Conservation (phyloP, 345 rosid species). For the Dipteronia sinensis region DNA sequence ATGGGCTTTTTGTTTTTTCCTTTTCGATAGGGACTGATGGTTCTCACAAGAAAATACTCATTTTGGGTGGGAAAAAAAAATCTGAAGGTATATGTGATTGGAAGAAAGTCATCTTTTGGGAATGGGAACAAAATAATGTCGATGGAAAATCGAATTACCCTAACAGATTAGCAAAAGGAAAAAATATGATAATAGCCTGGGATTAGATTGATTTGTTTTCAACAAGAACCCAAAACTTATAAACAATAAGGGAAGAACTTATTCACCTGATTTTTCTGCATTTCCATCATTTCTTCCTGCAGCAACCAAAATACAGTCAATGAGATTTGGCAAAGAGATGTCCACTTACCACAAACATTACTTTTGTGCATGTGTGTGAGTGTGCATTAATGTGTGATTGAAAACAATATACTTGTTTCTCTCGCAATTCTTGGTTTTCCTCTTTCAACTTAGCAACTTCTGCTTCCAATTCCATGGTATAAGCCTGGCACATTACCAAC, state of each 20-base stretch:
- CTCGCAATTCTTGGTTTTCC: constrained; percentile 70
- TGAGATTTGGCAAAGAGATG: constrained; percentile 13
- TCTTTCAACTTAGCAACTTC: constrained; percentile 85
- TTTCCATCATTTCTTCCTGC: constrained; percentile 71
- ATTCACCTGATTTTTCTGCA: constrained; percentile 83
- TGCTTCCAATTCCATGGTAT: constrained; percentile 92
- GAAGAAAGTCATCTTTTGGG: not conserved
- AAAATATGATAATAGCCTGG: not conserved
- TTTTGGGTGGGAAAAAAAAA: not conserved
- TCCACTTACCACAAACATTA: constrained; percentile 15
- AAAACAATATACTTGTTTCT: constrained; percentile 62
- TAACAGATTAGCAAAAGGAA: not conserved
- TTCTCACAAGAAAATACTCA: not conserved
- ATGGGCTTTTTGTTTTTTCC: not conserved
- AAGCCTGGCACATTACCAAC: constrained; percentile 59
- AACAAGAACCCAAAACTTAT: not conserved
- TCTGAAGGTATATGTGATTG: not conserved
- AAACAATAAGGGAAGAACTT: not conserved
- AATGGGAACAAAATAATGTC: not conserved
- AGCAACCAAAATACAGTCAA: constrained; percentile 25
- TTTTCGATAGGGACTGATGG: not conserved
- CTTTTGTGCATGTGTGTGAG: not conserved
- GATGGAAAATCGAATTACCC: not conserved
- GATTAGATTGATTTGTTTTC: not conserved
- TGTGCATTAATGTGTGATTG: not conserved